Percentiles rank a stretch among this genome's conserved stretches.
These are phyloP conservation scores for Diospyros lotus DNA, from an alignment of 148 eudicot species.

Conservation along the genomic window DNA sequence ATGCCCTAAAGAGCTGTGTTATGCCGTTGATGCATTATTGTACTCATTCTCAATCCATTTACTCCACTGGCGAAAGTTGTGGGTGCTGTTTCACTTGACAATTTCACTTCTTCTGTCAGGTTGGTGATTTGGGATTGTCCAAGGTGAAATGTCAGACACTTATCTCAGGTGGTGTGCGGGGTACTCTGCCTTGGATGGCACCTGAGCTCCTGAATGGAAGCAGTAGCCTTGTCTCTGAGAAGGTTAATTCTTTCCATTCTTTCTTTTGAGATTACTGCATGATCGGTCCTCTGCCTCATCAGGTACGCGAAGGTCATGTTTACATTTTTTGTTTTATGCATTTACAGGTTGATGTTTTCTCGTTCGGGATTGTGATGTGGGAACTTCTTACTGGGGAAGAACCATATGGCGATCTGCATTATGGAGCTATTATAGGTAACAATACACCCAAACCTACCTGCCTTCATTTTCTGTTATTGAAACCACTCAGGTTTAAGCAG, in stretches of 20 bases:
- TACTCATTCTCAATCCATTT: neutral
- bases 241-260: constrained; percentile 37
- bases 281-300: neutral
- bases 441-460: neutral
- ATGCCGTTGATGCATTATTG: neutral
- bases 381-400: constrained; percentile 95
- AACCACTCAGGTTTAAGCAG: neutral
- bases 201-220: constrained; percentile 94
- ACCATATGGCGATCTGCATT: constrained; percentile 87
- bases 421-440: constrained; percentile 86
- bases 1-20: neutral
- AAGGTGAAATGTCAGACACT: constrained; percentile 91
- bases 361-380: constrained; percentile 95
- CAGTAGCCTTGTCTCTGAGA: constrained; percentile 86
- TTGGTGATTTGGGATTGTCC: constrained; percentile 91
- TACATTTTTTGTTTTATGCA: neutral
- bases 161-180: constrained; percentile 91
- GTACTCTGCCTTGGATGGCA: constrained; percentile 99
- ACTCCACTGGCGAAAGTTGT: neutral
- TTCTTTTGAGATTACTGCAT: neutral
- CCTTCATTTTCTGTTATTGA: neutral
- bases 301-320: neutral
- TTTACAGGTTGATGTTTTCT: constrained; percentile 86
- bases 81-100: neutral
- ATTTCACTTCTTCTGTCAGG: constrained; percentile 37